Conservation (phyloP, 2,329 filamentous ascomycete genomes). For the Stenocarpella maydis region DNA sequence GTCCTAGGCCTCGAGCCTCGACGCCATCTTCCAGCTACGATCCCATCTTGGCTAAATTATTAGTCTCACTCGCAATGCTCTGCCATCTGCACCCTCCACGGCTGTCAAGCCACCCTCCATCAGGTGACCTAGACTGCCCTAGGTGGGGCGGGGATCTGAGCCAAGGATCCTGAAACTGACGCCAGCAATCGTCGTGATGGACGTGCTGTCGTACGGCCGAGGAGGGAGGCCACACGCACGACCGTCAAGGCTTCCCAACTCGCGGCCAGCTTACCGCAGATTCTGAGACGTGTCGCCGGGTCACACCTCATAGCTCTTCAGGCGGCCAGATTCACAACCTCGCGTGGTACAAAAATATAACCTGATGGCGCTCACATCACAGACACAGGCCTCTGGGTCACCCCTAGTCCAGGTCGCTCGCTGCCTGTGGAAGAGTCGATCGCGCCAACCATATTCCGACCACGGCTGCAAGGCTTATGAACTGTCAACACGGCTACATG, state of each 20-base stretch:
- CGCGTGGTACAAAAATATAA: slow-evolving; percentile 6
- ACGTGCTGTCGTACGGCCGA: neutral
- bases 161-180: neutral
- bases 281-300: slow-evolving; percentile 19
- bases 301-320: slow-evolving; percentile 4
- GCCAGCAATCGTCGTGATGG: neutral
- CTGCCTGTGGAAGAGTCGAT: neutral
- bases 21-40: slow-evolving; percentile 7
- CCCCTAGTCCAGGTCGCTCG: no score
- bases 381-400: neutral
- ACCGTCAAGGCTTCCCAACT: neutral
- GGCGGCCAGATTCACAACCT: slow-evolving; percentile 9
- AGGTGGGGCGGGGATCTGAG: neutral
- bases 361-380: neutral
- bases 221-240: neutral
- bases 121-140: no score
- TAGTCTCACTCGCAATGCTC: slow-evolving; percentile 3
- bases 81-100: neutral
- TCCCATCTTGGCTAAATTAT: slow-evolving; percentile 21
- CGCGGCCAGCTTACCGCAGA: slow-evolving; percentile 18
- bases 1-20: no score
- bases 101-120: neutral
- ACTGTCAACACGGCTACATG: no score
- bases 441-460: neutral
- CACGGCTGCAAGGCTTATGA: neutral